Percentiles rank a stretch among this genome's conserved stretches.
Conservation (phyloP, 768 basidiomycete genomes). For the Filobasidium floriforme region DNA sequence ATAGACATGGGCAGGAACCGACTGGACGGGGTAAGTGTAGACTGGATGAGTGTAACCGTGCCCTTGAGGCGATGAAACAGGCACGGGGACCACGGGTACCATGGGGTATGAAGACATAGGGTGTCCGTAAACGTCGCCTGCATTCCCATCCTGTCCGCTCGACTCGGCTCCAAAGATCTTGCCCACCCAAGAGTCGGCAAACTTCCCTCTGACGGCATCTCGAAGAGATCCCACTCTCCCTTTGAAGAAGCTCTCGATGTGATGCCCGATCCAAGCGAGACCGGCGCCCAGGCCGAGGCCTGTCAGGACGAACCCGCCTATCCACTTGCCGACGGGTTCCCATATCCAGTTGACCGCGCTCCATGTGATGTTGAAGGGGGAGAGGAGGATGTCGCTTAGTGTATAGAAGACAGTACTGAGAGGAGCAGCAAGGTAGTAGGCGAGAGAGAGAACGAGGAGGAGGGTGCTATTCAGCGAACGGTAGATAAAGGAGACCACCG, state of each 20-base stretch:
- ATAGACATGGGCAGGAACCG: background rate
- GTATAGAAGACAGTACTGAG: background rate
- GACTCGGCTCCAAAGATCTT: background rate
- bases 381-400: background rate
- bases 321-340: slow-evolving; percentile 6
- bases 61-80: background rate
- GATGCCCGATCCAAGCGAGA: background rate
- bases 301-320: background rate
- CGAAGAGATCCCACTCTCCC: background rate
- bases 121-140: background rate
- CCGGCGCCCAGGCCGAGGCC: background rate
- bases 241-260: background rate
- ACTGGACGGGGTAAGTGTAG: background rate
- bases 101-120: background rate
- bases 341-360: background rate
- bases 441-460: background rate
- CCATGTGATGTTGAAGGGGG: background rate
- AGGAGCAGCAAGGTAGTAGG: slow-evolving; percentile 6
- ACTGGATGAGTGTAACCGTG: background rate
- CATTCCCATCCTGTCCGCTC: background rate
- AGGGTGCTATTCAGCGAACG: slow-evolving; percentile 3
- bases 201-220: background rate
- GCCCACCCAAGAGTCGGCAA: background rate
- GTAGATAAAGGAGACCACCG: background rate
- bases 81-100: background rate